These are phyloP conservation scores for Oxyria digyna DNA, from an alignment of 148 eudicot species.

Conservation along the genomic window DNA sequence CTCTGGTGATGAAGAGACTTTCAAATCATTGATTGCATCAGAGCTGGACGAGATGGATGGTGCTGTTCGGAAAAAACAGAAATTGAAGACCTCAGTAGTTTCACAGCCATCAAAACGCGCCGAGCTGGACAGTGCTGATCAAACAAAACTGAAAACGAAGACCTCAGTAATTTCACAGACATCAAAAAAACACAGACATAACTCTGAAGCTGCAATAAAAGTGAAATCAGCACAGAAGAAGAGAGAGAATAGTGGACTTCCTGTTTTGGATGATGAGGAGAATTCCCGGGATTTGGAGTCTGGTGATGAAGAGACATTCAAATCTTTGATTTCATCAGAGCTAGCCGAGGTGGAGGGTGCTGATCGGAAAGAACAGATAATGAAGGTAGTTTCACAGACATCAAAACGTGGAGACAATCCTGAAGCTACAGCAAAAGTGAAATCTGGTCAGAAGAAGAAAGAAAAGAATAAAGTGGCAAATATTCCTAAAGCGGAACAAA, in stretches of 20 bases:
- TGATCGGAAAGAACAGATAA: slow-evolving; percentile 7
- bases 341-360: background rate
- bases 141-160: slow-evolving; percentile 11
- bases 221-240: too few relatives aligned
- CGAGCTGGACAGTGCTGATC: background rate
- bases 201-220: too few relatives aligned
- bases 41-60: slow-evolving; percentile 6
- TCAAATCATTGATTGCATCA: slow-evolving; percentile 3
- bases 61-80: slow-evolving; percentile 6
- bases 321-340: too few relatives aligned
- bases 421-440: slow-evolving; percentile 20
- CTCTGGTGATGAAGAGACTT: slow-evolving; percentile 16
- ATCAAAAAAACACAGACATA: too few relatives aligned
- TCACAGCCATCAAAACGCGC: slow-evolving; percentile 15
- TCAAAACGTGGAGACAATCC: slow-evolving; percentile 18
- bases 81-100: slow-evolving; percentile 11
- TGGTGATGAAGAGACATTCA: too few relatives aligned
- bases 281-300: too few relatives aligned
- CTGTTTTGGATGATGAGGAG: too few relatives aligned
- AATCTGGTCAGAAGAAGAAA: slow-evolving; percentile 20
- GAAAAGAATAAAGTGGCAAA: slow-evolving; percentile 25
- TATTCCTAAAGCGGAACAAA: slow-evolving; percentile 67
- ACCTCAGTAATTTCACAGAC: slow-evolving; percentile 11
- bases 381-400: slow-evolving; percentile 13
- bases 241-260: too few relatives aligned